These are phyloP conservation scores for Perilla frutescens DNA, from an alignment of 257 asterid species.

Conservation along the genomic window DNA sequence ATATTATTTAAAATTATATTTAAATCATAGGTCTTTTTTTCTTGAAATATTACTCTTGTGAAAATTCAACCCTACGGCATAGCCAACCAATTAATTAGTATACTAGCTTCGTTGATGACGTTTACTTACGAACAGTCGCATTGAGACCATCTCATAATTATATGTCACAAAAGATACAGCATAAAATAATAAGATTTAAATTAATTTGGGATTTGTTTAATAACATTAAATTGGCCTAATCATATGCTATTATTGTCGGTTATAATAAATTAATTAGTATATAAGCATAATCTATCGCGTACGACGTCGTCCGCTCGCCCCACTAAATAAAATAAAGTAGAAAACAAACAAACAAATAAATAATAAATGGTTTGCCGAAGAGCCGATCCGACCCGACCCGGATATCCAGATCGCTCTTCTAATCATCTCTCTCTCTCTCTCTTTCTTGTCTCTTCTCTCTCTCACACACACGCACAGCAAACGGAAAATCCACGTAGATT, in stretches of 20 bases:
- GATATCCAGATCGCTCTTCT: slow-evolving; percentile 35
- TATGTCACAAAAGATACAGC: neutral
- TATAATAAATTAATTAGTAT: neutral
- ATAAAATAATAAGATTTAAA: neutral
- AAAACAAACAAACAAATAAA: no score
- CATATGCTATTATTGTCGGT: neutral
- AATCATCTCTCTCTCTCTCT: neutral
- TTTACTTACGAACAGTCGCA: neutral
- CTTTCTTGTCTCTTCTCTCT: neutral
- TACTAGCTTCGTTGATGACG: no score
- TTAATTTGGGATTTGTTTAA: neutral
- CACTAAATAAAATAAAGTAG: neutral
- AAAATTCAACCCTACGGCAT: no score
- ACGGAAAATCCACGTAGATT: slow-evolving; percentile 9
- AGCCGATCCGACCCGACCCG: slow-evolving; percentile 15
- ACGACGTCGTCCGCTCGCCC: no score
- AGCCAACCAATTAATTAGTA: no score
- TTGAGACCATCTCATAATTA: neutral
- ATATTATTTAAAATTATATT: no score
- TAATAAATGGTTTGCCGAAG: slow-evolving; percentile 5
- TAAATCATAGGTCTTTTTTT: no score
- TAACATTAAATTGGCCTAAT: slow-evolving; percentile 6
- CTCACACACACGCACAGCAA: slow-evolving; percentile 29
- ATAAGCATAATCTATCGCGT: neutral
- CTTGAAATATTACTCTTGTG: no score